Conservation (phyloP, 139 green algal genomes). For the Tetraselmis chui region DNA sequence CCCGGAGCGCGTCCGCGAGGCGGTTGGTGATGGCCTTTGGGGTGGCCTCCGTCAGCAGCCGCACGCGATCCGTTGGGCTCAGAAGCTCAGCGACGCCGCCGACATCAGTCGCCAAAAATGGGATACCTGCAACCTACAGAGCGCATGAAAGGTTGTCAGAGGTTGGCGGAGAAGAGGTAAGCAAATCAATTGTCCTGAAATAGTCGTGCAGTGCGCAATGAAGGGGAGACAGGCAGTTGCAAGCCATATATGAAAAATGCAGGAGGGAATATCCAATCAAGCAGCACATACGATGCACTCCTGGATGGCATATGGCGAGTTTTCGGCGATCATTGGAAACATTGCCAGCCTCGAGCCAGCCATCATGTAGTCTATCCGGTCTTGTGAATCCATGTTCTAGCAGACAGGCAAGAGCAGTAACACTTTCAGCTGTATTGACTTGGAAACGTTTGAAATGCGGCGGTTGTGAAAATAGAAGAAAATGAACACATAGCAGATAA, state of each 20-base stretch:
- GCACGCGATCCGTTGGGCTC: background rate
- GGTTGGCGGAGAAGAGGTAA: too few species aligned
- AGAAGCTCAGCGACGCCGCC: background rate
- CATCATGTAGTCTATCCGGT: constrained; percentile 11
- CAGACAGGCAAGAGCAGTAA: background rate
- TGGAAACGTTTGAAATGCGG: too few species aligned
- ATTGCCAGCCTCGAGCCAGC: constrained; percentile 8
- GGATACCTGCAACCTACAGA: background rate
- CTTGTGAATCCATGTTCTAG: background rate
- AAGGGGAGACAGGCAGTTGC: too few species aligned
- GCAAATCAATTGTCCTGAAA: too few species aligned
- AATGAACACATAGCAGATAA: too few species aligned
- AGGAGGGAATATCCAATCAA: too few species aligned
- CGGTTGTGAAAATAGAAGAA: too few species aligned
- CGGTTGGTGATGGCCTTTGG: constrained; percentile 12
- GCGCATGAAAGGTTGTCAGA: too few species aligned
- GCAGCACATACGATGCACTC: constrained; percentile 19
- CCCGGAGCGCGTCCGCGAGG: background rate
- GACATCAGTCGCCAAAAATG: background rate
- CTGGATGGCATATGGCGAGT: constrained; percentile 11
- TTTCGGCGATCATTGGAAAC: constrained; percentile 11
- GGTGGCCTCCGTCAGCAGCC: constrained; percentile 3
- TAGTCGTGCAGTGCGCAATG: too few species aligned
- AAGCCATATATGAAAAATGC: too few species aligned
- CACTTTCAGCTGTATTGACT: too few species aligned